A percentile compares a stretch with the other conserved stretches of the same genome.
phyloP scores from a whole-genome alignment of 352 stramenopile species.

The Globisporangium iwayamae region DNA sequence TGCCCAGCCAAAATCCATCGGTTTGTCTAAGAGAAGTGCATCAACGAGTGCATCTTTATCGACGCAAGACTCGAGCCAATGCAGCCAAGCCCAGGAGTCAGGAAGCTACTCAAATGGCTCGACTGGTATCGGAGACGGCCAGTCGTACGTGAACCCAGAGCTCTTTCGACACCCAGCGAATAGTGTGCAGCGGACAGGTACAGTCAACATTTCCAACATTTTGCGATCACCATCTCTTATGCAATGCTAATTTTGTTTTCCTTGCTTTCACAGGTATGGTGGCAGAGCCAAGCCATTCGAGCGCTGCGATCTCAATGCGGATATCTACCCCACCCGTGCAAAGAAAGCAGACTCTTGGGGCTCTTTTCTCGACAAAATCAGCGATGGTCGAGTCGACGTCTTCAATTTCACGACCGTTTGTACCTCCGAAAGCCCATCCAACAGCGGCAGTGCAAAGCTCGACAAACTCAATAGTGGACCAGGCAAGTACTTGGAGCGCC shows the following conservation, averaged over 20 bases:
- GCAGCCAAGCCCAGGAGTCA: constrained; percentile 4
- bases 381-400: constrained; percentile 63
- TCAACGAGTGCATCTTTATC: constrained; percentile 13
- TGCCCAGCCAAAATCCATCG: constrained; percentile 34
- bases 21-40: constrained; percentile 28
- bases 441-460: background rate
- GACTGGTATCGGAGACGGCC: constrained; percentile 65
- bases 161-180: constrained; percentile 35
- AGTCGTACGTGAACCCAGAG: constrained; percentile 77
- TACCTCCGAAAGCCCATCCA: constrained; percentile 25
- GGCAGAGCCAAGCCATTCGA: background rate
- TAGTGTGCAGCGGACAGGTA: constrained; percentile 20
- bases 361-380: constrained; percentile 51
- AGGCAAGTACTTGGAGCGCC: constrained; percentile 26
- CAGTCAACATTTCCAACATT: background rate
- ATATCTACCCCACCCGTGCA: constrained; percentile 2
- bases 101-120: background rate
- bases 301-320: background rate
- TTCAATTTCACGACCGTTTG: constrained; percentile 65
- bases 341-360: constrained; percentile 47
- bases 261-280: background rate
- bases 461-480: constrained; percentile 11
- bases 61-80: constrained; percentile 7
- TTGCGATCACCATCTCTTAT: background rate
- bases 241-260: background rate